Evolutionary conservation across 2,329 filamentous ascomycete genomes (phyloP), one percentile per base, ranked within the genome.

Genomic region (Claviceps sp.): DNA sequence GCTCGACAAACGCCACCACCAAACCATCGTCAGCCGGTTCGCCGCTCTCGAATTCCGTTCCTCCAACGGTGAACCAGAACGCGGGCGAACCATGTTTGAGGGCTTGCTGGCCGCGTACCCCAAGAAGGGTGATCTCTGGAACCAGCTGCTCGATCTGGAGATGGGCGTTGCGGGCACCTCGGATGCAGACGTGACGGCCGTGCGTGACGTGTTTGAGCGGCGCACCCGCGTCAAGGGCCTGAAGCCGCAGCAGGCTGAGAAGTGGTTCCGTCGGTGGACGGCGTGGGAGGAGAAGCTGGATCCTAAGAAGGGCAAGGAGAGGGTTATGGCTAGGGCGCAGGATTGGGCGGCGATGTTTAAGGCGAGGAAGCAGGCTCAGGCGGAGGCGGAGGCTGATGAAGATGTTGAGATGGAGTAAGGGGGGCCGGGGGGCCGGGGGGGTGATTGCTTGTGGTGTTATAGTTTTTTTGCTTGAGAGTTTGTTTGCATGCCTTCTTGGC

Each of bases 11-110:
- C 77, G 78, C 50, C 78, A 84, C 53, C 83, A 76, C 56, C 69
- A 75, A 13, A 79, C 82, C 55, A 77, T 95, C 0, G 88, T 91
- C 52, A 81, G 85, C 60, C 90, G 91, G 59, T 96, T 98, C 65
- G 93, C 86, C 0, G 85, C 87, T 18, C 79, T 98, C 22, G 93
- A 98, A 68, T 98, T 95, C 77, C 85, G 83, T 57, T 91, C 86
- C 11, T 68, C 81, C 7, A 81, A 85, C 61, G 90, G 90, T 51
- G 87, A 94, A 60, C 74, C 88, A 2, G 94, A 98, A 70, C 86
- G 88, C 54, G 93, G 93, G 9, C 85, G 94, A 18, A 98, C 94
- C 26, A 84, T 97, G 63, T 97, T 97, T 61, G 91, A 96, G 67
- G 86, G 85, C 41, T 75, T 98, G 8, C 75, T 98, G 7, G 79